Evolutionary conservation across 257 asterid species (phyloP), one percentile per base, ranked within the genome.

Genomic region (Gynochthodes officinalis): DNA sequence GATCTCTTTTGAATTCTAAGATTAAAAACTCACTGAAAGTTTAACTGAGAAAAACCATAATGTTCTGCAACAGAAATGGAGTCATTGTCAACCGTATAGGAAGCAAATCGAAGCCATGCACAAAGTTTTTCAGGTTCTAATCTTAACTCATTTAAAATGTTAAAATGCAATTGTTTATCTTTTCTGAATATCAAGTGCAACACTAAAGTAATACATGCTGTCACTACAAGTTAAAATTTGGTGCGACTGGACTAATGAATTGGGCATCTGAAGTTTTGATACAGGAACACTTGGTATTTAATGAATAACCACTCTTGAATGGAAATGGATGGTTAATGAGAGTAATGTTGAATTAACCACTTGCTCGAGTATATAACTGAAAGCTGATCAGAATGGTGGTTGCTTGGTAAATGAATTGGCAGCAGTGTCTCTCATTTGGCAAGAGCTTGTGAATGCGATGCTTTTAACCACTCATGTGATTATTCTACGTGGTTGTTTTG

Each of bases 31-130:
- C 64, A 67, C 58, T 64, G 76, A 72, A 79, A 81, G 77, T 78
- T 75, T 78, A 82, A 80, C 90, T 86, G 83, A 80, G 74, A 64
- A 83, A 83, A 74, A 74, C 74, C 79, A 83, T 84, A 93, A 90
- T 83, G 84, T 76, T 80, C 86, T 93, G 94, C 79, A 83, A 89
- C 98, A 93, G 98, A 91, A 87, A 77, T 65, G 89, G 96, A 89
- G 88, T 88, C 96, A 78, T 79, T 80, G 83, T 78, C 96, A 81
- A 77, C 89, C 71, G 97, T 89, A 89, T 93, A 93, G 96, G 98
- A 89, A 91, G 96, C 97, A 93, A 91, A 91, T 89, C 92, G 86
- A 91, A 93, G 98, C 97, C 98, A 80, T 93, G 98, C 97, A 88
- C 94, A 84, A 91, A 91, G 92, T 93, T 91, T 91, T 91, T 85